These are phyloP conservation scores for Penicillium sp. DNA, from an alignment of 2,329 filamentous ascomycete species.

Conservation along the genomic window DNA sequence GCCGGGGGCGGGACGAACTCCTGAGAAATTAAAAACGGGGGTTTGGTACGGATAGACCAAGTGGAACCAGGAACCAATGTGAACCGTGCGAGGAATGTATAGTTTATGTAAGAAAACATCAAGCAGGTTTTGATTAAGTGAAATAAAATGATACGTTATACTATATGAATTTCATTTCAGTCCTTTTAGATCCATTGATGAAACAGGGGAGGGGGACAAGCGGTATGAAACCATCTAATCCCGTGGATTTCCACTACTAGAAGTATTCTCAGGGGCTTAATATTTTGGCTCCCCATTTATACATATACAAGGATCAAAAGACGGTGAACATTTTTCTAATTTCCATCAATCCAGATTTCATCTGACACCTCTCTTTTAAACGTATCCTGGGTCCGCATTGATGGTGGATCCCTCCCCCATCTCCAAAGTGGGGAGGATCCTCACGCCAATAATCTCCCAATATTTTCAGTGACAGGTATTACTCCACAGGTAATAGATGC, in stretches of 20 bases:
- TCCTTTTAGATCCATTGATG: neutral
- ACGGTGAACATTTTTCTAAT: neutral
- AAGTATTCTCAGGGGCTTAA: too few species aligned
- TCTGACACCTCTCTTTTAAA: neutral
- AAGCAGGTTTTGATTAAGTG: neutral
- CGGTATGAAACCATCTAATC: too few species aligned
- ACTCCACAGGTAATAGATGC: neutral
- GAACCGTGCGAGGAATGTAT: conserved; percentile 2
- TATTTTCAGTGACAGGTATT: neutral
- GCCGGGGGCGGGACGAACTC: conserved; percentile 22
- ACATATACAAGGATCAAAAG: neutral
- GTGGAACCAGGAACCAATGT: neutral
- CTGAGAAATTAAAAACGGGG: conserved; percentile 14
- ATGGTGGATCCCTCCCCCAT: neutral
- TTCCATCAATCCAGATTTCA: neutral
- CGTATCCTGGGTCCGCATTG: neutral
- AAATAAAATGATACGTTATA: neutral
- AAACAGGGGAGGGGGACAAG: too few species aligned
- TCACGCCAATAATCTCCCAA: neutral
- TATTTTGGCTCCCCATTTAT: too few species aligned
- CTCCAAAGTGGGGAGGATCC: neutral
- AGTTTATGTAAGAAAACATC: neutral
- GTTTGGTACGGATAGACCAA: neutral
- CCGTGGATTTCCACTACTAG: too few species aligned
- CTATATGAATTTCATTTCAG: neutral